Conservation (phyloP, 306 rosid genomes). For the Prinsepia uniflora region DNA sequence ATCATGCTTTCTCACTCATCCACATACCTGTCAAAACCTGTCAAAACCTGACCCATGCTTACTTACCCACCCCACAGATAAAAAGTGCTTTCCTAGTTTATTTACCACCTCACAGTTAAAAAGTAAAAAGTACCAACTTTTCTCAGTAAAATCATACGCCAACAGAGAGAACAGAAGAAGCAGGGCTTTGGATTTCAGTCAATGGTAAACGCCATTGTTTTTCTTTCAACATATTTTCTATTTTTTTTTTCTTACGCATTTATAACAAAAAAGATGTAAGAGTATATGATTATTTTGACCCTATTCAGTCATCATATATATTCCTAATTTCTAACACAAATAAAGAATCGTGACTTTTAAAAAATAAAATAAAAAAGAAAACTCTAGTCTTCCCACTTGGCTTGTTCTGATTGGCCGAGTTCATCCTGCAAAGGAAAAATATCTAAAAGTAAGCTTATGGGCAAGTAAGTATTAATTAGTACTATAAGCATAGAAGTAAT, state of each 20-base stretch:
- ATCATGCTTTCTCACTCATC: slow-evolving; percentile 18
- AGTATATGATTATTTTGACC: slow-evolving; percentile 57
- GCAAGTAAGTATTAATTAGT: slow-evolving; percentile 8
- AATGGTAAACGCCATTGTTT: slow-evolving; percentile 10
- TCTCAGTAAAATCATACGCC: slow-evolving; percentile 33
- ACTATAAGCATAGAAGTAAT: slow-evolving; percentile 2
- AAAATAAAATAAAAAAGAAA: slow-evolving; percentile 22
- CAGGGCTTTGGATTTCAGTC: slow-evolving; percentile 27
- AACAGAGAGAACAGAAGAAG: slow-evolving; percentile 14
- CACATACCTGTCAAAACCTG: slow-evolving; percentile 6
- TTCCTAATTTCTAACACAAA: slow-evolving; percentile 38
- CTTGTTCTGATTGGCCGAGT: slow-evolving; percentile 19
- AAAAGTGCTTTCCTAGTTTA: slow-evolving; percentile 18
- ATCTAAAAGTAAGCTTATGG: slow-evolving; percentile 39
- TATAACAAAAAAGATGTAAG: slow-evolving; percentile 34
- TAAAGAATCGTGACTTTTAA: slow-evolving; percentile 57
- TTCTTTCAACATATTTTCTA: slow-evolving; percentile 15
- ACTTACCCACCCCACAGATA: not conserved
- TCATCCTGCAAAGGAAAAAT: slow-evolving; percentile 52
- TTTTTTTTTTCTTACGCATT: slow-evolving; percentile 28
- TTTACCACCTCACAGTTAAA: slow-evolving; percentile 8
- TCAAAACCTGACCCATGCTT: slow-evolving; percentile 24
- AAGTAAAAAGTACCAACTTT: slow-evolving; percentile 18
- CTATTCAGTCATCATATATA: slow-evolving; percentile 49
- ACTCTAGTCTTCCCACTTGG: slow-evolving; percentile 42